These are phyloP conservation scores for Aquilaria malaccensis DNA, from an alignment of 345 rosid species.

Conservation along the genomic window DNA sequence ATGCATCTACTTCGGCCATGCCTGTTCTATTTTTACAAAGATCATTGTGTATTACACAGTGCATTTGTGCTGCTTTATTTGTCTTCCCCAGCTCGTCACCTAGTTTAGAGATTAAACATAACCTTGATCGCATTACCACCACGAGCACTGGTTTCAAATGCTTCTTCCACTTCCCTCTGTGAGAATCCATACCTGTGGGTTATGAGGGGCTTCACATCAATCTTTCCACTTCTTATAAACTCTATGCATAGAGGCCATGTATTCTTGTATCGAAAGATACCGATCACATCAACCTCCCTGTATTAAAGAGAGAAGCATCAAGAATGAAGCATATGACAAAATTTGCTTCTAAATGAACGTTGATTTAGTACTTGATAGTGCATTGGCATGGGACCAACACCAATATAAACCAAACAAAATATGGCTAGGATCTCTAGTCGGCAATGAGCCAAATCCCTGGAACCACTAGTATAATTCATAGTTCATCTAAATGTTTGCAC, in stretches of 20 bases:
- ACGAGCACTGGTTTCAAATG: constrained; percentile 78
- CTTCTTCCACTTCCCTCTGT: constrained; percentile 77
- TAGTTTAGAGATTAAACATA: constrained; percentile 67
- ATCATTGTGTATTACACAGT: too few species aligned
- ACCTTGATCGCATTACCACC: constrained; percentile 87
- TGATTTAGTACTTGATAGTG: too few species aligned
- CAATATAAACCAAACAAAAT: too few species aligned
- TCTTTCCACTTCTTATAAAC: constrained; percentile 65
- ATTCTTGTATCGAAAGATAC: constrained; percentile 71
- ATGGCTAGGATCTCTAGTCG: too few species aligned
- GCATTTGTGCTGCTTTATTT: too few species aligned
- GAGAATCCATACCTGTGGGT: constrained; percentile 87
- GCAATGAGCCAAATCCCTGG: too few species aligned
- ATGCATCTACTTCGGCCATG: too few species aligned
- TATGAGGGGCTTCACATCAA: constrained; percentile 80
- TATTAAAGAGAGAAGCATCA: not conserved
- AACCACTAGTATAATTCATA: too few species aligned
- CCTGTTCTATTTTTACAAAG: too few species aligned
- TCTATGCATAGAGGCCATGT: constrained; percentile 91
- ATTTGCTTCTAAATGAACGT: too few species aligned
- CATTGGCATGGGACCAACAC: too few species aligned
- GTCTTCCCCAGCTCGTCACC: not conserved
- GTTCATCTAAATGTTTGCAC: too few species aligned
- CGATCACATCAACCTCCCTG: constrained; percentile 90
- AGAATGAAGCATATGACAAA: not conserved